Percentiles rank a stretch among this genome's conserved stretches.
Evolutionary conservation across 176 grass and related monocot species (phyloP).

Genomic region (Neostapfia colusana): DNA sequence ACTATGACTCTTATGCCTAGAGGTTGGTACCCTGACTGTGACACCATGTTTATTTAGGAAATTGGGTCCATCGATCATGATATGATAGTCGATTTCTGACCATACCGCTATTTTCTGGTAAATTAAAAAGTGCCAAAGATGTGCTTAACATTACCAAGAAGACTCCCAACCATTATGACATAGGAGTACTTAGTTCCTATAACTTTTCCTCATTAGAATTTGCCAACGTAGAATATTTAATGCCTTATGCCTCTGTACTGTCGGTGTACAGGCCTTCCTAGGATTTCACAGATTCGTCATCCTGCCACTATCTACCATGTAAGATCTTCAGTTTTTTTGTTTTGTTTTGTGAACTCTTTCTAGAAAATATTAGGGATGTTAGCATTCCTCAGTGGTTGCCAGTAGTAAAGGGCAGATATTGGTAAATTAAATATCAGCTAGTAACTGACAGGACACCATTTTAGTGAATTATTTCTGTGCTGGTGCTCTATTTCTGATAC

Average conservation of each 20-base stretch:
- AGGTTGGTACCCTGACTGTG: too few relatives aligned
- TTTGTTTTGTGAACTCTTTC: background rate
- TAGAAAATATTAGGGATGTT: background rate
- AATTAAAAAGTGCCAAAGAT: background rate
- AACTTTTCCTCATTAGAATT: background rate
- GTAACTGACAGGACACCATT: background rate
- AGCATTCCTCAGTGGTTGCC: background rate
- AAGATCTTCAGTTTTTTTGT: background rate
- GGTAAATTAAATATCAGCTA: background rate
- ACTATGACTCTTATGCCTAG: too few relatives aligned
- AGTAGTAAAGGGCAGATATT: background rate
- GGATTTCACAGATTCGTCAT: background rate
- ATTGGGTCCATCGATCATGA: background rate
- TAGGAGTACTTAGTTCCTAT: background rate
- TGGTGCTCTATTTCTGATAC: constrained; percentile 21
- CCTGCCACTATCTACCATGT: background rate
- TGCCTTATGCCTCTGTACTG: background rate
- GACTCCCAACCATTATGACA: background rate
- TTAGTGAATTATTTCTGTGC: constrained; percentile 2
- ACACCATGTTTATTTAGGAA: background rate
- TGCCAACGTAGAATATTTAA: background rate
- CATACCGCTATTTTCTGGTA: background rate
- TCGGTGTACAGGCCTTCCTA: background rate
- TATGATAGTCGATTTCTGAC: background rate
- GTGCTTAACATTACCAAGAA: background rate